phyloP scores from a whole-genome alignment of 768 basidiomycete species.

The Zangia roseola region DNA sequence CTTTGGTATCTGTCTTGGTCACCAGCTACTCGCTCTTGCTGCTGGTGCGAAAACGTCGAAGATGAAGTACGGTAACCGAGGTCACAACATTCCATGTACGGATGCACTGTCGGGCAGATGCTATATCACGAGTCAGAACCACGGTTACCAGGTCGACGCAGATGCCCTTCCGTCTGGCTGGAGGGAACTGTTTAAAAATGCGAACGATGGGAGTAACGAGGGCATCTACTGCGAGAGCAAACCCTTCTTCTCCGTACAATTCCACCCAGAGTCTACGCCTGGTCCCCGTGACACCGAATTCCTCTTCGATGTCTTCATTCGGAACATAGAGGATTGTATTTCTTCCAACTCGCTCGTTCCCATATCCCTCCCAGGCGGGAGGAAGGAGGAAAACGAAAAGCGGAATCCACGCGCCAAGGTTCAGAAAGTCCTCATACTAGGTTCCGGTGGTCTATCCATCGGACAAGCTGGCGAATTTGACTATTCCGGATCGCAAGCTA shows the following conservation, averaged over 20 bases:
- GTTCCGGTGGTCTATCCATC: slow-evolving; percentile 96
- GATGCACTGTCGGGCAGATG: slow-evolving; percentile 91
- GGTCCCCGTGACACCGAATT: slow-evolving; percentile 99
- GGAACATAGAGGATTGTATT: slow-evolving; percentile 76
- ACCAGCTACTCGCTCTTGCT: slow-evolving; percentile 94
- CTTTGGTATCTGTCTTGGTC: slow-evolving; percentile 98
- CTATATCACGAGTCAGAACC: slow-evolving; percentile 99
- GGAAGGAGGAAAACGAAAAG: slow-evolving; percentile 77
- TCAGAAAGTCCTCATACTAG: slow-evolving; percentile 93
- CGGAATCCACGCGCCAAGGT: slow-evolving; percentile 73
- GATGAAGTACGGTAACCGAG: slow-evolving; percentile 99
- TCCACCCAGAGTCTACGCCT: slow-evolving; percentile 96
- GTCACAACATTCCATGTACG: slow-evolving; percentile 98
- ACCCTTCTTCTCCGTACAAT: slow-evolving; percentile 98
- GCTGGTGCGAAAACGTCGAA: slow-evolving; percentile 93
- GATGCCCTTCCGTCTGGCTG: slow-evolving; percentile 76
- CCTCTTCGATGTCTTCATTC: slow-evolving; percentile 96
- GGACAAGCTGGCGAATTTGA: slow-evolving; percentile 99
- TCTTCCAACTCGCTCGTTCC: slow-evolving; percentile 52
- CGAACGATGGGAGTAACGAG: slow-evolving; percentile 97
- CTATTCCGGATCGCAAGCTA: slow-evolving; percentile 98
- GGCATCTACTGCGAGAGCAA: slow-evolving; percentile 92
- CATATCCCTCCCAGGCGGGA: slow-evolving; percentile 75
- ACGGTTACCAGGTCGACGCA: slow-evolving; percentile 93
- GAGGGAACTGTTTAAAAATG: slow-evolving; percentile 94